Percentiles rank a stretch among this genome's conserved stretches.
These are phyloP conservation scores for Neolecta irregularis DNA, from an alignment of 1,139 yeast species.

Conservation along the genomic window DNA sequence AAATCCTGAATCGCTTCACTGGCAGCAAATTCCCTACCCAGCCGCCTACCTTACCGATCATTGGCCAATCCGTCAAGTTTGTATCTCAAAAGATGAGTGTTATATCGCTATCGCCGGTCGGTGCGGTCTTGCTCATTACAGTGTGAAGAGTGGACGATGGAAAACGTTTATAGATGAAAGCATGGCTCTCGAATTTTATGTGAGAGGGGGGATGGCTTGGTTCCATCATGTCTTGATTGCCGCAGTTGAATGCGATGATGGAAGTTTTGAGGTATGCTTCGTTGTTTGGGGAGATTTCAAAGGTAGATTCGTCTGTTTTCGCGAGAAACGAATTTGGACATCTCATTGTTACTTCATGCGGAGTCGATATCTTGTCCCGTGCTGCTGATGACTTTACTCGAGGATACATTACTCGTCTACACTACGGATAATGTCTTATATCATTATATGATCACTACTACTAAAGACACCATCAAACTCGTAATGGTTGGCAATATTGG, in stretches of 20 bases:
- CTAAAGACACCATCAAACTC: constrained; percentile 16
- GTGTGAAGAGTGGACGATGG: constrained; percentile 29
- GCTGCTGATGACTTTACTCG: constrained; percentile 20
- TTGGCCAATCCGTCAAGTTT: constrained; percentile 28
- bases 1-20: constrained; percentile 26
- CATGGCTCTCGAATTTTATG: constrained; percentile 26
- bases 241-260: too few species aligned
- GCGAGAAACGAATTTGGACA: constrained; percentile 20
- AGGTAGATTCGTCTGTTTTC: constrained; percentile 8
- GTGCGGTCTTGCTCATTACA: constrained; percentile 29
- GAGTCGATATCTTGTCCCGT: constrained; percentile 21
- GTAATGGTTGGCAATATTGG: constrained; percentile 22
- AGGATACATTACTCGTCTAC: constrained; percentile 23
- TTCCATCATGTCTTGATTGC: constrained; percentile 26
- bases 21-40: constrained; percentile 29
- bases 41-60: constrained; percentile 27
- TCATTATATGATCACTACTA: constrained; percentile 19
- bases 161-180: constrained; percentile 25
- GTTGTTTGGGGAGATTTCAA: too few species aligned
- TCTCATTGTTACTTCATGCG: constrained; percentile 18
- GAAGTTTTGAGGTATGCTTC: too few species aligned
- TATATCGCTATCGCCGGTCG: constrained; percentile 31
- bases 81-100: constrained; percentile 28
- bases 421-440: constrained; percentile 22
- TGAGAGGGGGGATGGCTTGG: constrained; percentile 32